Evolutionary conservation across 805 yeast species (phyloP).

Genomic region (Wickerhamiella kazuoi): DNA sequence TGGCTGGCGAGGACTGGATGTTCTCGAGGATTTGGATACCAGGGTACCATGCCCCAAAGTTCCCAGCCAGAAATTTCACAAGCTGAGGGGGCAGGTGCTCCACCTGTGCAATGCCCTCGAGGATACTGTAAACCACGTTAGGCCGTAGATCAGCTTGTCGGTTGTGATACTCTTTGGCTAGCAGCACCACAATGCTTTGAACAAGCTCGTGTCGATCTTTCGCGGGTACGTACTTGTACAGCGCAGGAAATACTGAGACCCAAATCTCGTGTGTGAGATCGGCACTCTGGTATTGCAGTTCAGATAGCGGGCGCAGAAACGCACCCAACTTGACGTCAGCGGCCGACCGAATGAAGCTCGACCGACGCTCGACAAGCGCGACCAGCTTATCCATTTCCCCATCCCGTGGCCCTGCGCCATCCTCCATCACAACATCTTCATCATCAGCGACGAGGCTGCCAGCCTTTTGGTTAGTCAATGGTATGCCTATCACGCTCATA

Average conservation of each 20-base stretch:
- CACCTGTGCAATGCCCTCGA: slow-evolving; percentile 60
- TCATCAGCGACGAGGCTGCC: slow-evolving; percentile 22
- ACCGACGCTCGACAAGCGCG: slow-evolving; percentile 19
- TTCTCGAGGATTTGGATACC: slow-evolving; percentile 72
- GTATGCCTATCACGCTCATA: slow-evolving; percentile 1
- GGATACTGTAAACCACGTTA: slow-evolving; percentile 66
- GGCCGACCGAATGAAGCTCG: slow-evolving; percentile 21
- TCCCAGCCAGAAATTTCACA: slow-evolving; percentile 69
- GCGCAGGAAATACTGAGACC: slow-evolving; percentile 68
- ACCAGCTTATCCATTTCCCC: slow-evolving; percentile 20
- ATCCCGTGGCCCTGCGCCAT: too few species aligned
- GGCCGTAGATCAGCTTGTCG: slow-evolving; percentile 75
- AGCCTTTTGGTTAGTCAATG: slow-evolving; percentile 1
- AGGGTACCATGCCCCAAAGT: slow-evolving; percentile 82
- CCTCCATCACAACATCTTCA: slow-evolving; percentile 13
- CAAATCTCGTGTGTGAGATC: slow-evolving; percentile 68
- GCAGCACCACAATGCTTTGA: slow-evolving; percentile 56
- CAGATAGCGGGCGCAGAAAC: slow-evolving; percentile 53
- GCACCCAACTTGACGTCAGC: slow-evolving; percentile 35
- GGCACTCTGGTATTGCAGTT: slow-evolving; percentile 65
- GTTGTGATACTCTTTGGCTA: slow-evolving; percentile 85
- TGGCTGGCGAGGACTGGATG: slow-evolving; percentile 37
- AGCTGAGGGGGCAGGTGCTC: slow-evolving; percentile 87
- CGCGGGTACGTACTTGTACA: slow-evolving; percentile 45
- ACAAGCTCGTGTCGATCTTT: slow-evolving; percentile 73